Evolutionary conservation across 345 rosid species (phyloP).

Genomic region (Rhizophora mangle): DNA sequence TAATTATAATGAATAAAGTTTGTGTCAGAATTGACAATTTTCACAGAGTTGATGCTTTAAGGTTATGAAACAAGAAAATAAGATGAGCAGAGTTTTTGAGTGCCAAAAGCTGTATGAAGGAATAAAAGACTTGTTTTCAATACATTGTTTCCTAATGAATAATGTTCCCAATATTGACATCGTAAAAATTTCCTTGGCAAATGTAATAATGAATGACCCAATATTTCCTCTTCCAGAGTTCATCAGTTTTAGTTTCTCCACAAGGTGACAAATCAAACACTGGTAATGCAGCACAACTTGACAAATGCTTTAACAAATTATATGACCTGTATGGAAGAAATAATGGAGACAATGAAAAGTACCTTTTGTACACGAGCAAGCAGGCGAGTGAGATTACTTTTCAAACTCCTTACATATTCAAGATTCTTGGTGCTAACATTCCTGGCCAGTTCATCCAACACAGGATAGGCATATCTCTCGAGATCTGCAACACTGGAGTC

Average conservation of each 20-base stretch:
- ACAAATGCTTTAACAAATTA: neutral
- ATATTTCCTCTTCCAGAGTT: neutral
- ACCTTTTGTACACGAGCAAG: constrained; percentile 97
- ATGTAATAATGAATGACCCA: neutral
- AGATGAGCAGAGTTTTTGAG: too few species aligned
- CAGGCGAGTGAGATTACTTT: constrained; percentile 83
- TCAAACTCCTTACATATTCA: constrained; percentile 80
- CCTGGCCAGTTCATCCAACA: constrained; percentile 81
- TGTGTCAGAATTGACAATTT: too few species aligned
- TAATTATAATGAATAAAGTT: too few species aligned
- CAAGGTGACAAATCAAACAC: neutral
- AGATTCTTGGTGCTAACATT: constrained; percentile 92
- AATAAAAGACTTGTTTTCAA: too few species aligned
- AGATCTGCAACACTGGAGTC: constrained; percentile 64
- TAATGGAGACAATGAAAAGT: constrained; percentile 11
- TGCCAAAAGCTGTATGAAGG: too few species aligned
- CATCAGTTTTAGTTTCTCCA: neutral
- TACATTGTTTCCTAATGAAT: too few species aligned
- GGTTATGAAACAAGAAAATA: too few species aligned
- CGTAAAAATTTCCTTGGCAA: too few species aligned
- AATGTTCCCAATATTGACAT: too few species aligned
- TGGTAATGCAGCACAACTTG: neutral
- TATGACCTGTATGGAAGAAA: neutral
- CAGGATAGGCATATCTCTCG: constrained; percentile 83
- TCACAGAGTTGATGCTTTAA: too few species aligned